phyloP scores from a whole-genome alignment of 495 filamentous ascomycete genomes.

The Lasiosphaeria miniovina region DNA sequence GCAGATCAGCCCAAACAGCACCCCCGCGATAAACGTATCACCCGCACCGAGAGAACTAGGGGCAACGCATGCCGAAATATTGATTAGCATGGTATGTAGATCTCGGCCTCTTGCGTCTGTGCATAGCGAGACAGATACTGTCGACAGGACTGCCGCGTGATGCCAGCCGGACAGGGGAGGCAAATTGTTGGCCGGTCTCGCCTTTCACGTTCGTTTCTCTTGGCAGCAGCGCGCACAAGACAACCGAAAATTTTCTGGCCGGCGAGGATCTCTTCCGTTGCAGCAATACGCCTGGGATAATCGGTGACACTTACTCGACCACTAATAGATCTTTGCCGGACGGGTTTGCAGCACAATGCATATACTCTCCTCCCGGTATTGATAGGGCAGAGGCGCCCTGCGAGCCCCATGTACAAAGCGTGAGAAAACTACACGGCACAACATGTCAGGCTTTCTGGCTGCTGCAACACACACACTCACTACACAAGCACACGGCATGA shows the following conservation, averaged over 20 bases:
- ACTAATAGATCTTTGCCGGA: slow-evolving; percentile 39
- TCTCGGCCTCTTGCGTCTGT: slow-evolving; percentile 1
- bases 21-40: slow-evolving; percentile 72
- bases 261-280: background rate
- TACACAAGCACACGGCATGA: background rate
- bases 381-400: slow-evolving; percentile 55
- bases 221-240: background rate
- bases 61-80: slow-evolving; percentile 1
- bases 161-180: background rate
- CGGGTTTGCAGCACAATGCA: slow-evolving; percentile 46
- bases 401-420: slow-evolving; percentile 68
- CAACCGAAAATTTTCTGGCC: background rate
- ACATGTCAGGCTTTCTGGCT: slow-evolving; percentile 4
- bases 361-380: slow-evolving; percentile 32
- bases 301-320: slow-evolving; percentile 56
- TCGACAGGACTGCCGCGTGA: background rate
- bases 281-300: background rate
- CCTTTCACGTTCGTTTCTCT: no score
- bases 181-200: no score
- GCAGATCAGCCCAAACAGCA: slow-evolving; percentile 59
- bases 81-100: slow-evolving; percentile 22
- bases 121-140: background rate
- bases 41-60: slow-evolving; percentile 66
- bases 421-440: slow-evolving; percentile 44
- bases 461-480: background rate